Conservation (phyloP, 495 filamentous ascomycete genomes). For the Aspergillus asperescens region DNA sequence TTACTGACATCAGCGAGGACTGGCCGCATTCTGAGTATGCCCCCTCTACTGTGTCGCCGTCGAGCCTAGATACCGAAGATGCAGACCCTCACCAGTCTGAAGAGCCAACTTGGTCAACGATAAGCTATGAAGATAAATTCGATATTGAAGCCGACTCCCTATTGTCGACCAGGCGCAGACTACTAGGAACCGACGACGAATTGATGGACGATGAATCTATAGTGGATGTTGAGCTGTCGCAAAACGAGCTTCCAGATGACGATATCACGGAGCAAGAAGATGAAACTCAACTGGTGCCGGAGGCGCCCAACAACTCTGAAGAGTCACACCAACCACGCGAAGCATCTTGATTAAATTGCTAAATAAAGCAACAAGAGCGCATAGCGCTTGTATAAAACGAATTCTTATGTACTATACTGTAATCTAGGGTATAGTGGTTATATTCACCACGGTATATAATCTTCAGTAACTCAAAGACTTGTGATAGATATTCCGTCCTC, state of each 20-base stretch:
- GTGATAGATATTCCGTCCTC: not conserved
- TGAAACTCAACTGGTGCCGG: not conserved
- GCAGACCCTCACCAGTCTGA: not conserved
- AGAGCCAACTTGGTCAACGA: not conserved
- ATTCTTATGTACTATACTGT: constrained; percentile 13
- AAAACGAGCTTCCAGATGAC: not conserved
- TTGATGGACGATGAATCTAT: constrained; percentile 11
- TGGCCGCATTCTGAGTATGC: not conserved
- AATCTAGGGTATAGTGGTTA: constrained; percentile 1
- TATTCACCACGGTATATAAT: not conserved
- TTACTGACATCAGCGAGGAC: not conserved
- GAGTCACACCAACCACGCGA: not conserved
- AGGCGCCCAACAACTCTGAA: not conserved
- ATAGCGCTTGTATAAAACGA: constrained; percentile 10
- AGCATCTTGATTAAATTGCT: not conserved
- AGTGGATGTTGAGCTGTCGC: not conserved
- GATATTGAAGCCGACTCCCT: constrained; percentile 25
- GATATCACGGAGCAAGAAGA: not conserved
- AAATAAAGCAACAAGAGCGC: not conserved
- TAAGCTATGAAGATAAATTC: constrained; percentile 21
- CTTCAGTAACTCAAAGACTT: not conserved
- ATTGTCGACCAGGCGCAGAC: constrained; percentile 10
- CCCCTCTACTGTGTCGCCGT: not conserved
- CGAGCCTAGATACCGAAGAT: not conserved
- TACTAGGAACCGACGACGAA: constrained; percentile 11